Percentiles rank a stretch among this genome's conserved stretches.
phyloP scores from a whole-genome alignment of 331 rosid genomes.

The Pyrus hybrid region DNA sequence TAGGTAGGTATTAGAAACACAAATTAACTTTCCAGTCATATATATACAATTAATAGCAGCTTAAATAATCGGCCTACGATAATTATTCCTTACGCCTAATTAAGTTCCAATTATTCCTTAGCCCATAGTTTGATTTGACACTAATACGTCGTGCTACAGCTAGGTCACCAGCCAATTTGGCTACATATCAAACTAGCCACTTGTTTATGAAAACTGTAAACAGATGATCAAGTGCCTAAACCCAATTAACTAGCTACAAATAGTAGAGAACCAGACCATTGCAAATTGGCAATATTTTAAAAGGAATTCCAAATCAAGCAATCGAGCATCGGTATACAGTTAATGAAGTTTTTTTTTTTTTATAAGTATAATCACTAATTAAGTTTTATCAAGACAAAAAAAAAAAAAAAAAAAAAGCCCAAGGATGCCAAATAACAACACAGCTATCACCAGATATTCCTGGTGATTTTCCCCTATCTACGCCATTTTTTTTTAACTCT shows the following conservation, averaged over 20 bases:
- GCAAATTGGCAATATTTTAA: not conserved
- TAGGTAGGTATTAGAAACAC: not conserved
- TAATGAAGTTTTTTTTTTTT: not conserved
- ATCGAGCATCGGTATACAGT: not conserved
- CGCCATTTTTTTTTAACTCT: not conserved
- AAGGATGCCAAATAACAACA: not conserved
- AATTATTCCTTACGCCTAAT: not conserved
- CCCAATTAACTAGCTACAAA: not conserved
- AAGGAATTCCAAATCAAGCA: not conserved
- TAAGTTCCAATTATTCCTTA: not conserved
- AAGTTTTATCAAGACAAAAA: not conserved
- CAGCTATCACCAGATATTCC: not conserved
- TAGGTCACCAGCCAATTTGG: not conserved
- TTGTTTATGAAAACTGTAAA: not conserved
- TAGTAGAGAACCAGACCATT: not conserved
- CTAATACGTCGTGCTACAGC: not conserved
- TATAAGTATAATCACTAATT: not conserved
- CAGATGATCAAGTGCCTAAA: not conserved
- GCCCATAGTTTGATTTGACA: not conserved
- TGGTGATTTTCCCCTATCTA: not conserved
- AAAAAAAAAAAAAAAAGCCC: too few species aligned
- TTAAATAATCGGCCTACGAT: not conserved
- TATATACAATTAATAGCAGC: not conserved
- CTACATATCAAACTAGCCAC: conserved; percentile 1
- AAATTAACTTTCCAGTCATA: not conserved